These are phyloP conservation scores for Leccinum aurantiacum DNA, from an alignment of 768 basidiomycete genomes.

Conservation along the genomic window DNA sequence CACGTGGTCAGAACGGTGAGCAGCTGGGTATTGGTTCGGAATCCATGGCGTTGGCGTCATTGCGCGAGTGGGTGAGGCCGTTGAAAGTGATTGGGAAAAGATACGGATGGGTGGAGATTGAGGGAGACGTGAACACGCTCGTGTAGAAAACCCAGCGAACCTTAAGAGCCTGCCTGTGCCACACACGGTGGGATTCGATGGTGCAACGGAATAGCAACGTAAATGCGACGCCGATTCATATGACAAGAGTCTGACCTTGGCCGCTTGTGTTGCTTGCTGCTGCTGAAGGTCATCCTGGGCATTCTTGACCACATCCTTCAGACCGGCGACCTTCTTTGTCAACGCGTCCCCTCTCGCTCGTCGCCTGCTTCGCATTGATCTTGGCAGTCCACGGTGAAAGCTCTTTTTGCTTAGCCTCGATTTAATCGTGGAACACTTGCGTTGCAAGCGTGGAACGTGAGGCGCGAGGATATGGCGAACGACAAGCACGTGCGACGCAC, in stretches of 20 bases:
- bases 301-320: constrained; percentile 46
- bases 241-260: constrained; percentile 51
- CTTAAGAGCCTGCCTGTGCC: constrained; percentile 22
- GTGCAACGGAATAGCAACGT: neutral
- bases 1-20: constrained; percentile 64
- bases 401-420: constrained; percentile 89
- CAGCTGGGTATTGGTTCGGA: constrained; percentile 59
- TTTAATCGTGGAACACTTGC: constrained; percentile 89
- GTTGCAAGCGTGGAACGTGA: constrained; percentile 40
- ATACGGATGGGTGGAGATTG: constrained; percentile 8
- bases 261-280: constrained; percentile 44
- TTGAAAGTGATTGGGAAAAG: constrained; percentile 1
- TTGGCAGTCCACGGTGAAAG: constrained; percentile 93
- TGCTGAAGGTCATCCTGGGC: constrained; percentile 48
- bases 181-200: constrained; percentile 21
- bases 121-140: constrained; percentile 7
- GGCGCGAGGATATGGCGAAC: neutral
- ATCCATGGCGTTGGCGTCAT: constrained; percentile 51
- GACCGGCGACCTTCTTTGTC: constrained; percentile 66
- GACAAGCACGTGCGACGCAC: constrained; percentile 39
- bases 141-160: constrained; percentile 12
- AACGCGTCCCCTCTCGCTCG: constrained; percentile 83
- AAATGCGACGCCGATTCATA: neutral
- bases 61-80: constrained; percentile 14
- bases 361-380: constrained; percentile 81